Evolutionary conservation across 192 early-diverging fungal genomes (phyloP).

Genomic region (Coemansia sp.): DNA sequence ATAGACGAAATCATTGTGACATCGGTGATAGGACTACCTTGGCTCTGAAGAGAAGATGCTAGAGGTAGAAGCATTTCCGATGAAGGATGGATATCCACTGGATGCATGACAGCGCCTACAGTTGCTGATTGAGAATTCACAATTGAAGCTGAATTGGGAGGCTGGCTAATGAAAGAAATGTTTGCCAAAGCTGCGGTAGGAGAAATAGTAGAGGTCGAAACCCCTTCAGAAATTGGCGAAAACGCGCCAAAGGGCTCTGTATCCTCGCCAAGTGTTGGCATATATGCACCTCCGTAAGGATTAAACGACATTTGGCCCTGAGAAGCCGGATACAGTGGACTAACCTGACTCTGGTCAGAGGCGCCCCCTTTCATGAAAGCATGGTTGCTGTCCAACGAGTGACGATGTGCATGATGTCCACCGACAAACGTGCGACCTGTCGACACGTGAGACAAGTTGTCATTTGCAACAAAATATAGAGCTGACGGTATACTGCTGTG

Average conservation of each 20-base stretch:
- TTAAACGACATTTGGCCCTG: no score
- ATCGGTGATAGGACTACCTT: not conserved
- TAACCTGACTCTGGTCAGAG: not conserved
- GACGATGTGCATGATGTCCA: not conserved
- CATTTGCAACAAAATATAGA: not conserved
- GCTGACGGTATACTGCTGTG: not conserved
- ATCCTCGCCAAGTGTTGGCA: no score
- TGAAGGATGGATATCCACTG: not conserved
- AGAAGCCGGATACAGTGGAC: not conserved
- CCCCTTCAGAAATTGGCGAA: no score
- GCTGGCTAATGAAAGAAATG: no score
- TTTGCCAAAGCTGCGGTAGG: no score
- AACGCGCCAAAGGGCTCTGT: no score
- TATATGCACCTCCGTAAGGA: no score
- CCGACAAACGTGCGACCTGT: not conserved
- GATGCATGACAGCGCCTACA: no score
- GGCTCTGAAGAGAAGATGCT: not conserved
- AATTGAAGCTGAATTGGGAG: no score
- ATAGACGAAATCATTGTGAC: not conserved
- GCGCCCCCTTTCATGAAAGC: not conserved
- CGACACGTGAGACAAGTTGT: slow-evolving; percentile 1
- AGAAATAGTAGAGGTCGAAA: no score
- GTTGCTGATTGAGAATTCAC: no score
- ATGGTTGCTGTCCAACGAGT: slow-evolving; percentile 1
- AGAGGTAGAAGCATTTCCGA: not conserved